A percentile compares a stretch with the other conserved stretches of the same genome.
Conservation (phyloP, 345 rosid genomes). For the Citrus maxima region DNA sequence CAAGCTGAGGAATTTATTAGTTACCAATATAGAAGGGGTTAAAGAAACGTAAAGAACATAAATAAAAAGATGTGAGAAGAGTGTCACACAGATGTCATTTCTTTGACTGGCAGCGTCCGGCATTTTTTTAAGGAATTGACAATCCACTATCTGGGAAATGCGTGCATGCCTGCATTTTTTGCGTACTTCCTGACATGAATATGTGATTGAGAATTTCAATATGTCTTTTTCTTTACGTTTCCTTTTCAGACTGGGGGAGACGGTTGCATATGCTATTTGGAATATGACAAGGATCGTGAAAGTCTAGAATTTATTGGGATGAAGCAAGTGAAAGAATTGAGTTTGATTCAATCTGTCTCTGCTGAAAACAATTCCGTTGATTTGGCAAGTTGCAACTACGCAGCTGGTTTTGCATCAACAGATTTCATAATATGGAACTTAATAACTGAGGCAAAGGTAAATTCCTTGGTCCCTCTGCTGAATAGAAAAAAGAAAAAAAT, state of each 20-base stretch:
- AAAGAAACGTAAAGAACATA: background rate
- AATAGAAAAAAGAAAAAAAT: background rate
- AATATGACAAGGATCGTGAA: slow-evolving; percentile 54
- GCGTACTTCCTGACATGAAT: background rate
- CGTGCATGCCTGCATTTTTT: background rate
- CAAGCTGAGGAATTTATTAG: background rate
- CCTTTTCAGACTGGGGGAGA: slow-evolving; percentile 86
- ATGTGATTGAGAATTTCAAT: slow-evolving; percentile 2
- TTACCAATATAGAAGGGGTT: no score
- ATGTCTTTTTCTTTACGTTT: slow-evolving; percentile 14
- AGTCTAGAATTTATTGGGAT: slow-evolving; percentile 78
- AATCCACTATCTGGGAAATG: background rate
- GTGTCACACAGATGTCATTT: background rate
- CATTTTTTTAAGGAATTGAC: background rate
- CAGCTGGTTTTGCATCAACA: slow-evolving; percentile 85
- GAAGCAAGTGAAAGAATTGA: slow-evolving; percentile 90
- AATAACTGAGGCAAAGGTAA: slow-evolving; percentile 71
- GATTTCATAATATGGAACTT: slow-evolving; percentile 88
- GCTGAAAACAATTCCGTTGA: slow-evolving; percentile 29
- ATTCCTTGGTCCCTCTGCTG: background rate
- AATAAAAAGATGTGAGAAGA: background rate
- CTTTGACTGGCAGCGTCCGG: background rate
- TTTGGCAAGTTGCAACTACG: slow-evolving; percentile 54
- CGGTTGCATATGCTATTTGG: slow-evolving; percentile 92
- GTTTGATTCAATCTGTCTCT: slow-evolving; percentile 64